Evolutionary conservation across 352 stramenopile genomes (phyloP), one percentile per base, ranked within the genome.

Genomic region (Globisporangium megalacanthum): DNA sequence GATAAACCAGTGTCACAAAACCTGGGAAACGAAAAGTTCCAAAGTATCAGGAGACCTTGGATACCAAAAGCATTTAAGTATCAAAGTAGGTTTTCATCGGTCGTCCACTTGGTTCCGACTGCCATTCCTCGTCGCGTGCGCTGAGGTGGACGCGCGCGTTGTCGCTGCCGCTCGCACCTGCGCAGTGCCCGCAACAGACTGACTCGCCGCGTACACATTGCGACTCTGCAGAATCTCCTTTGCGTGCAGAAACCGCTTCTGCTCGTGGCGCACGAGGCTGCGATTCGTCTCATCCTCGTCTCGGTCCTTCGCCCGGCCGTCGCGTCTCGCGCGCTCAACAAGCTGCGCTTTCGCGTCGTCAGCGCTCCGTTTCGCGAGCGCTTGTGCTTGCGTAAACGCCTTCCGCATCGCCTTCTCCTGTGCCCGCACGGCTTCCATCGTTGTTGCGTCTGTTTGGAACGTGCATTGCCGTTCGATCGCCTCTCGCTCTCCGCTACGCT

Each of bases 281-380:
- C 77, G 69, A 13, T 88, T 54, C 22, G 72, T 77, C 35, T 92
- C 82, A 19, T 87, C 79, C 52, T 90, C 79, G 54, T 84, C 70
- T 17, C 77, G 66, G 31, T 70, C 62, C 13, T 75, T 71, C 0
- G 44, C 35, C 51, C 62, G 68, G 22, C 68, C 62, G 5, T 88
- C 74, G 1, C 73, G 56, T 11, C 65, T 75, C 5, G 70, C 72
- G 44, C 70, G 59, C 37, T 69, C 69, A 14, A 75, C 68, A 1
- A 68, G 22, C 14, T 61, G 54, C 0, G 64, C 49, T 54, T 71
- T 69, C 8, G 52, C 47, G 0, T 62, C 63, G 25, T 76, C 55
- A 22, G 75, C 66, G 15, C 62, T 42, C 31, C 69, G 52, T 33
- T 79, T 77, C 11, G 48, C 48, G 11, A 51, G 46, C 1, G 35